Base-by-base conservation (phyloP, 768 basidiomycete species). In the Boletus fagicola region DNA sequence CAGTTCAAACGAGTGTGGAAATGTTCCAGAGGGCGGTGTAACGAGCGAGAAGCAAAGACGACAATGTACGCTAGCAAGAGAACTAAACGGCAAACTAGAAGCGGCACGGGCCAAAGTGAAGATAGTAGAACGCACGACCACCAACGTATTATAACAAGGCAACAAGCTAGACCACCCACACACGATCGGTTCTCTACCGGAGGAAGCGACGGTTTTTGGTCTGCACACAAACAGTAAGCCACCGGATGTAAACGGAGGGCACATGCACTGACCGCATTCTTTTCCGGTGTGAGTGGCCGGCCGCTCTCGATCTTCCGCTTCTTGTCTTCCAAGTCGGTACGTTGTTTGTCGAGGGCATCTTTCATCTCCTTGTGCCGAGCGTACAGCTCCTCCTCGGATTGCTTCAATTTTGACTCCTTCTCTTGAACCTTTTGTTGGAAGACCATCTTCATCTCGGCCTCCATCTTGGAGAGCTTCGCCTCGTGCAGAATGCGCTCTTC, bases 391-490 rank as follows among this genome's bases (percentile, higher is more conserved):
- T 98, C 97, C 76, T 99, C 97, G 52, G 90, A 93, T 75, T 98
- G 97, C 79, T 98, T 98, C 72, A 99, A 83, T 77, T 98, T 98
- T 62, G 93, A 85, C 73, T 99, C 97, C 81, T 99, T 98, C 74
- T 99, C 97, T 73, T 94, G 93, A 54, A 99, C 97, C 75, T 99
- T 99, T 77, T 98, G 97, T 72, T 95, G 94, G 94, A 99, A 99
- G 66, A 99, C 97, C 92, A 96, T 94, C 86, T 98, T 98, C 97
- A 99, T 99, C 82, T 98, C 97, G 54, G 94, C 91, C 78, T 99
- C 97, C 89, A 98, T 98, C 86, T 99, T 99, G 54, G 92, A 85
- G 53, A 99, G 85, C 75, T 98, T 98, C 64, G 92, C 90, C 77
- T 99, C 96, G 76, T 99, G 96, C 69, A 98, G 75, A 51, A 92